These are phyloP conservation scores for Discostella stelligeroides DNA, from an alignment of 108 stramenopile species.

Conservation along the genomic window DNA sequence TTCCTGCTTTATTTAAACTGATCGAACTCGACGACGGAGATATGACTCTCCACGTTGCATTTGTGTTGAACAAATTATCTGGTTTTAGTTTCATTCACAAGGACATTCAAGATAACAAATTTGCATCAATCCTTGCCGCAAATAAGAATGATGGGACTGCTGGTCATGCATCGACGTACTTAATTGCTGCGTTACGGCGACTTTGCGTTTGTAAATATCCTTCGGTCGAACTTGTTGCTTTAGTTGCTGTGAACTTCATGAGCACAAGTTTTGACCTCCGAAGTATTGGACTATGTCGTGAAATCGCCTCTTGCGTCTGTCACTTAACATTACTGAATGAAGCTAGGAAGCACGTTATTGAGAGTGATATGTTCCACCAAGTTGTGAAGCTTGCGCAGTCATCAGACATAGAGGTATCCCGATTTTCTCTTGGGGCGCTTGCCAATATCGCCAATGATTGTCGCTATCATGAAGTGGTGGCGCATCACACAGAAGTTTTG, in stretches of 20 bases:
- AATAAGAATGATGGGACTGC: constrained; percentile 24
- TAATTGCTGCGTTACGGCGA: constrained; percentile 60
- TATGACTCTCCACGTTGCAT: constrained; percentile 71
- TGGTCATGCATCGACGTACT: constrained; percentile 55
- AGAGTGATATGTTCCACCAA: constrained; percentile 49
- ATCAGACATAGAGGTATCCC: constrained; percentile 67
- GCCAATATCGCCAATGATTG: constrained; percentile 76
- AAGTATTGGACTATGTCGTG: constrained; percentile 67
- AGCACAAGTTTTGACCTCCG: constrained; percentile 17
- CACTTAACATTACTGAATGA: constrained; percentile 55
- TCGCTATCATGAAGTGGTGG: constrained; percentile 46
- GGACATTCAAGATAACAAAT: constrained; percentile 10
- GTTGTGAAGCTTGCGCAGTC: constrained; percentile 43
- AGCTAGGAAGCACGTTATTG: constrained; percentile 51
- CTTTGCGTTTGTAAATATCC: constrained; percentile 33
- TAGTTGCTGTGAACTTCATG: constrained; percentile 35
- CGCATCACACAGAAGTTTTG: constrained; percentile 53
- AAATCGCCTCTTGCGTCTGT: constrained; percentile 70
- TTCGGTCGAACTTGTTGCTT: constrained; percentile 14
- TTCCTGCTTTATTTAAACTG: constrained; percentile 36
- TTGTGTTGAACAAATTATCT: constrained; percentile 73
- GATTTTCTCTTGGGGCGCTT: constrained; percentile 70
- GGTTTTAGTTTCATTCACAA: constrained; percentile 20
- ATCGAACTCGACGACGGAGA: constrained; percentile 51
- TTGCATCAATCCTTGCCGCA: constrained; percentile 48